A percentile compares a stretch with the other conserved stretches of the same genome.
Evolutionary conservation across 306 rosid species (phyloP).

Genomic region (Astragalus glycyphyllos): DNA sequence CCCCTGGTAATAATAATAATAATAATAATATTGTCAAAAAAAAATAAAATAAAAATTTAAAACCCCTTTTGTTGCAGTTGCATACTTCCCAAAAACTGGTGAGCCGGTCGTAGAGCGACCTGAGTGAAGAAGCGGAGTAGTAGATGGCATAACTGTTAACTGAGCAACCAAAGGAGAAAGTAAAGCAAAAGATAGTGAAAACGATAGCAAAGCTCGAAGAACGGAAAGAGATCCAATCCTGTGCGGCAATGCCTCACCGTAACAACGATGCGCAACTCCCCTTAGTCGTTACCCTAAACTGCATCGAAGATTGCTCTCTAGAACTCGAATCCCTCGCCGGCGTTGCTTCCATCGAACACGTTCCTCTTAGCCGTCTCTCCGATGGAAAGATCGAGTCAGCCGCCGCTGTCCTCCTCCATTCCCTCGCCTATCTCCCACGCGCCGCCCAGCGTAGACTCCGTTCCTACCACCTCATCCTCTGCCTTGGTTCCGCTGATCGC

Average conservation of each 20-base stretch:
- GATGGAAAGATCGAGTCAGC: conserved; percentile 94
- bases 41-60: no score
- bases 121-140: conserved; percentile 8
- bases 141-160: conserved; percentile 12
- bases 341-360: conserved; percentile 79
- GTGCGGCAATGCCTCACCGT: conserved; percentile 76
- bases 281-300: conserved; percentile 81
- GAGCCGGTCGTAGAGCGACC: background rate
- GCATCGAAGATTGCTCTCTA: conserved; percentile 85
- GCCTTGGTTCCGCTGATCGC: conserved; percentile 95
- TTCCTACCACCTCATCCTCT: conserved; percentile 84
- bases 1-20: no score
- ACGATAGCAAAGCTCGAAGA: background rate
- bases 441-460: conserved; percentile 99
- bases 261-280: conserved; percentile 69
- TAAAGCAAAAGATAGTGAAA: background rate
- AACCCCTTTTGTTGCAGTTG: background rate
- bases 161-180: background rate
- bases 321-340: conserved; percentile 84
- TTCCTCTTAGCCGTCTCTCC: conserved; percentile 85
- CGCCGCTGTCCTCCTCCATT: conserved; percentile 85
- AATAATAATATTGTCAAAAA: no score
- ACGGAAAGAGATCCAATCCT: conserved; percentile 47
- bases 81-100: background rate
- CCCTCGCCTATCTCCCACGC: conserved; percentile 93